Percentiles rank a stretch among this genome's conserved stretches.
Conservation (phyloP, 1,139 yeast genomes). For the Kluyveromyces marxianus region DNA sequence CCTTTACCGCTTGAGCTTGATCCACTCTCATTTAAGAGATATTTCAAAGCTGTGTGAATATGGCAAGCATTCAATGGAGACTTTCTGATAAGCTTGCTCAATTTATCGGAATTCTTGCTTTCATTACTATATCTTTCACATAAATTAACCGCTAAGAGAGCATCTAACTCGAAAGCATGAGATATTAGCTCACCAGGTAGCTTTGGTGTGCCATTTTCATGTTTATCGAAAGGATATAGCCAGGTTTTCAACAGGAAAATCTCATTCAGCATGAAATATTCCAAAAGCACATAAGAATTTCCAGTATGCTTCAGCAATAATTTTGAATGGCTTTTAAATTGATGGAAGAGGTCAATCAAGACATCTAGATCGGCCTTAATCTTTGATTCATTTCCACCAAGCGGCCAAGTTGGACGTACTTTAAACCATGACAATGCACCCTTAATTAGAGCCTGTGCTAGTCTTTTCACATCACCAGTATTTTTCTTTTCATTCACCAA, state of each 20-base stretch:
- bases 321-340: slow-evolving; percentile 18
- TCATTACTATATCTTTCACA: slow-evolving; percentile 46
- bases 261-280: slow-evolving; percentile 67
- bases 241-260: slow-evolving; percentile 66
- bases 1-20: slow-evolving; percentile 7
- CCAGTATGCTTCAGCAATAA: slow-evolving; percentile 15
- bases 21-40: slow-evolving; percentile 38
- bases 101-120: slow-evolving; percentile 37
- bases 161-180: slow-evolving; percentile 61
- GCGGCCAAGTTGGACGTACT: slow-evolving; percentile 61
- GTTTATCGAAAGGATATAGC: slow-evolving; percentile 61
- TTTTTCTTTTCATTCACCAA: slow-evolving; percentile 43
- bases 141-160: slow-evolving; percentile 66
- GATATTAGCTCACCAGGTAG: slow-evolving; percentile 28
- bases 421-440: slow-evolving; percentile 79
- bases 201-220: slow-evolving; percentile 29
- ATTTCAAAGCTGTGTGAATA: slow-evolving; percentile 59
- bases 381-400: slow-evolving; percentile 71
- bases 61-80: slow-evolving; percentile 58
- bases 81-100: slow-evolving; percentile 42
- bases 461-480: slow-evolving; percentile 38
- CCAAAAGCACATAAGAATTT: slow-evolving; percentile 18
- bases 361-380: slow-evolving; percentile 62
- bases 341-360: slow-evolving; percentile 44
- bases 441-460: slow-evolving; percentile 49